Evolutionary conservation across 345 rosid genomes (phyloP), one percentile per base, ranked within the genome.

Genomic region (Stellera chamaejasme): DNA sequence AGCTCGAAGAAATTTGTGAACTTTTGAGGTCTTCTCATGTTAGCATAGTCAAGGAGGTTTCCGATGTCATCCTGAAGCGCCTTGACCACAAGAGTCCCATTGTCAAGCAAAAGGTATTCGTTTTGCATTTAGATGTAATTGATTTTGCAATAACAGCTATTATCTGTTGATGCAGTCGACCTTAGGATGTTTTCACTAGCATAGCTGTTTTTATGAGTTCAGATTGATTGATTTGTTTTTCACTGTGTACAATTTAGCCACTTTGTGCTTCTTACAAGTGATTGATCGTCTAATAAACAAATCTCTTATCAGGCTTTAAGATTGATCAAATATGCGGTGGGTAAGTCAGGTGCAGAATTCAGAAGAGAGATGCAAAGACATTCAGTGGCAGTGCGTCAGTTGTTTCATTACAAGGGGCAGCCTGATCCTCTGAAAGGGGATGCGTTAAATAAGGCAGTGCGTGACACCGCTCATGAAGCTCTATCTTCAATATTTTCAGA

Each of bases 341-440:
- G 88, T 28, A 88, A 93, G 81, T 89, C 97, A 60, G 94, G 99
- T 39, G 60, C 66, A 42, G 96, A 89, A 75, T 93, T 93, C 68
- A 84, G 89, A 68, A 76, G 99, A 69, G 99, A 93, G 66, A 89
- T 93, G 94, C 99, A 89, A 74, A 75, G 97, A 59, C 82, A 86
- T 70, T 86, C 97, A 0, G 87, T 75, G 13, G 85, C 87, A 8
- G 79, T 89, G 2, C 96, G 96, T 10, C 94, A 89, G 75, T 65
- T 89, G 55, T 66, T 79, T 74, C 95, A 88, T 63, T 93, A 86
- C 79, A 84, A 79, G 68, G 98, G 98, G 28, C 83, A 89, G 66
- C 68, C 75, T 32, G 94, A 93, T 78, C 84, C 96, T 46, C 61
- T 89, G 59, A 93, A 93, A 61, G 98, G 98, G 16, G 97, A 88